Conservation (phyloP, 2,329 filamentous ascomycete genomes). For the Epichloe glyceriae region DNA sequence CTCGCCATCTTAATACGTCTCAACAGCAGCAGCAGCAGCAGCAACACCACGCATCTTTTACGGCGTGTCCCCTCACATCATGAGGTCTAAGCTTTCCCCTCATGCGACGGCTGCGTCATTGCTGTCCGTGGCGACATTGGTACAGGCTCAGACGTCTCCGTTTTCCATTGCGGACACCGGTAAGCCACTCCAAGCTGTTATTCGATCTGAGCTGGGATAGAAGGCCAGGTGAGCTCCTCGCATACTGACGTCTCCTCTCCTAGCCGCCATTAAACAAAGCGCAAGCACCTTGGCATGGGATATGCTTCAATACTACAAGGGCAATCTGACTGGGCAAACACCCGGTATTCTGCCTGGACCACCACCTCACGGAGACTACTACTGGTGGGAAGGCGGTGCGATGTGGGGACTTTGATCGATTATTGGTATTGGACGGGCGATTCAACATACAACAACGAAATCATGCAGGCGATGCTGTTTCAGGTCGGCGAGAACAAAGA, state of each 20-base stretch:
- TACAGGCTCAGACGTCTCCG: conserved; percentile 6
- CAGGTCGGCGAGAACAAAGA: conserved; percentile 39
- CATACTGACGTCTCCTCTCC: background rate
- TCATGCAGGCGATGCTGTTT: conserved; percentile 37
- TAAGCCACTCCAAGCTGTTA: background rate
- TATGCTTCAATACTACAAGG: conserved; percentile 32
- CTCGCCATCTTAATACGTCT: background rate
- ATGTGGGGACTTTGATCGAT: conserved; percentile 50
- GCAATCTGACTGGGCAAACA: conserved; percentile 29
- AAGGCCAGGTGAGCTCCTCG: background rate
- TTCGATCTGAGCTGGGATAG: background rate
- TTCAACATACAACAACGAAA: conserved; percentile 39
- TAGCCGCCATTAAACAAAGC: conserved; percentile 26
- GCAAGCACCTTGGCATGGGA: conserved; percentile 29
- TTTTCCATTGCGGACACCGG: conserved; percentile 6
- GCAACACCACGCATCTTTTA: background rate
- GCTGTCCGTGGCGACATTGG: conserved; percentile 2
- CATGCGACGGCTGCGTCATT: conserved; percentile 3
- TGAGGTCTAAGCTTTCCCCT: conserved; percentile 5
- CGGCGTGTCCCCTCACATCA: background rate
- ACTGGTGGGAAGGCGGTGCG: conserved; percentile 55
- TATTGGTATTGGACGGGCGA: conserved; percentile 53
- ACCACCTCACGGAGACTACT: conserved; percentile 35
- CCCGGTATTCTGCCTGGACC: conserved; percentile 36
- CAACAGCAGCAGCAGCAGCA: too few relatives aligned